Percentiles rank a stretch among this genome's conserved stretches.
These are phyloP conservation scores for Aspergillus sp. DNA, from an alignment of 2,329 filamentous ascomycete species.

Conservation along the genomic window DNA sequence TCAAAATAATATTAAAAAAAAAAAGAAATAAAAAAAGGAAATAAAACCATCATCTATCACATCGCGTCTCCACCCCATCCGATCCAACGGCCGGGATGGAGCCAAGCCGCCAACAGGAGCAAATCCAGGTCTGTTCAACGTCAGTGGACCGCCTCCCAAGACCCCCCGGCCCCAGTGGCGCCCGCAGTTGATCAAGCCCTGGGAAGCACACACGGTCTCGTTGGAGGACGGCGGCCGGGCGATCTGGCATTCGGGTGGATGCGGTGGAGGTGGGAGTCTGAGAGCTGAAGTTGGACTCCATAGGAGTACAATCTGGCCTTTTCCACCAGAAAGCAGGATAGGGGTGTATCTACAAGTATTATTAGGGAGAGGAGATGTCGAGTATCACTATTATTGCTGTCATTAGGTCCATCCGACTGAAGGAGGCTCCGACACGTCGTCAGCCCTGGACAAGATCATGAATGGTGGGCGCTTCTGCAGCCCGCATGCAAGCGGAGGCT, in stretches of 20 bases:
- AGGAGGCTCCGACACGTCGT: slow-evolving; percentile 12
- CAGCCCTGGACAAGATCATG: background rate
- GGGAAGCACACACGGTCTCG: slow-evolving; percentile 1
- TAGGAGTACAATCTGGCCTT: too few relatives aligned
- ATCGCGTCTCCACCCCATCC: slow-evolving; percentile 15
- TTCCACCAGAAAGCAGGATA: too few relatives aligned
- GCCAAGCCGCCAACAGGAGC: slow-evolving; percentile 14
- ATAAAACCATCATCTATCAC: slow-evolving; percentile 13
- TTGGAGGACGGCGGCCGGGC: slow-evolving; percentile 12
- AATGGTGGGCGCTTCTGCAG: slow-evolving; percentile 12
- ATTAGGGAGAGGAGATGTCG: too few relatives aligned
- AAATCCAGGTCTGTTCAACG: slow-evolving; percentile 18
- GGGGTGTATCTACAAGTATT: too few relatives aligned
- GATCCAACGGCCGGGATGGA: slow-evolving; percentile 24
- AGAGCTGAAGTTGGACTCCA: background rate
- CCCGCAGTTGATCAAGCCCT: slow-evolving; percentile 20
- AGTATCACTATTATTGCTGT: too few relatives aligned
- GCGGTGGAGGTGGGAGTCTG: slow-evolving; percentile 8
- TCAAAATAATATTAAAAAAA: slow-evolving; percentile 1
- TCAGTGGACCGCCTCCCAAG: slow-evolving; percentile 21
- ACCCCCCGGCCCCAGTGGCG: slow-evolving; percentile 19
- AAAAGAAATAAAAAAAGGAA: slow-evolving; percentile 9
- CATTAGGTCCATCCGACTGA: background rate
- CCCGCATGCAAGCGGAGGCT: slow-evolving; percentile 15
- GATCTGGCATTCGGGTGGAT: slow-evolving; percentile 21